Conservation (phyloP, 371 early-diverging fungal species). For the Mucor piriformis region DNA sequence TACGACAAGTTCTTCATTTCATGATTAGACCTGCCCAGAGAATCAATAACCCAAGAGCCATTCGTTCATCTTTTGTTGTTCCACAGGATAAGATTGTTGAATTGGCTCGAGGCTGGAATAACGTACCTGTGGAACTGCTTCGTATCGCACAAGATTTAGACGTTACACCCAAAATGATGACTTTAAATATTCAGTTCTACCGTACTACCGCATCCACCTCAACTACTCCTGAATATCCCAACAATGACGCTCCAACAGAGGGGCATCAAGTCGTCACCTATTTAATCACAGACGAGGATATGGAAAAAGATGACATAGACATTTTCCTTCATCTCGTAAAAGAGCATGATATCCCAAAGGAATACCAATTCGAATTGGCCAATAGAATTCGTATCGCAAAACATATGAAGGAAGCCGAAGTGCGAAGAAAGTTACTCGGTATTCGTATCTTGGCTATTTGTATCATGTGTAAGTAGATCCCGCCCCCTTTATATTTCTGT, state of each 20-base stretch:
- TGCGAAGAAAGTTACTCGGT: slow-evolving; percentile 62
- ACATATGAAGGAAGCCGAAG: slow-evolving; percentile 48
- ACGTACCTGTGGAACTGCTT: slow-evolving; percentile 48
- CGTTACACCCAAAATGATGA: slow-evolving; percentile 55
- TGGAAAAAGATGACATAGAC: slow-evolving; percentile 39
- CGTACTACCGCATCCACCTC: slow-evolving; percentile 38
- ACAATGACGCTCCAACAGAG: slow-evolving; percentile 19
- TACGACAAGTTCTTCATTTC: slow-evolving; percentile 72
- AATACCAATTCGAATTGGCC: slow-evolving; percentile 77
- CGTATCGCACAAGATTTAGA: slow-evolving; percentile 46
- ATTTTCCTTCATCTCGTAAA: slow-evolving; percentile 49
- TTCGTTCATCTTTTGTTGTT: slow-evolving; percentile 64
- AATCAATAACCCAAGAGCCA: slow-evolving; percentile 70
- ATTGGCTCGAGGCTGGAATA: slow-evolving; percentile 65
- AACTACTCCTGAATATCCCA: neutral
- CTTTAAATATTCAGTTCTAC: slow-evolving; percentile 67
- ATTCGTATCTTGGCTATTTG: slow-evolving; percentile 83
- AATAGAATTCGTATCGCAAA: slow-evolving; percentile 80
- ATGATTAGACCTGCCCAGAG: slow-evolving; percentile 86
- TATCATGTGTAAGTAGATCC: slow-evolving; percentile 60
- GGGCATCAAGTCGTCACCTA: slow-evolving; percentile 27
- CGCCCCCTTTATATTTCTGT: neutral
- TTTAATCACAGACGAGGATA: slow-evolving; percentile 7
- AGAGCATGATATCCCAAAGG: slow-evolving; percentile 73
- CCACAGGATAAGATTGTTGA: slow-evolving; percentile 68